Percentiles rank a stretch among this genome's conserved stretches.
These are phyloP conservation scores for Talaromyces thailandensis DNA, from an alignment of 495 filamentous ascomycete species.

Conservation along the genomic window DNA sequence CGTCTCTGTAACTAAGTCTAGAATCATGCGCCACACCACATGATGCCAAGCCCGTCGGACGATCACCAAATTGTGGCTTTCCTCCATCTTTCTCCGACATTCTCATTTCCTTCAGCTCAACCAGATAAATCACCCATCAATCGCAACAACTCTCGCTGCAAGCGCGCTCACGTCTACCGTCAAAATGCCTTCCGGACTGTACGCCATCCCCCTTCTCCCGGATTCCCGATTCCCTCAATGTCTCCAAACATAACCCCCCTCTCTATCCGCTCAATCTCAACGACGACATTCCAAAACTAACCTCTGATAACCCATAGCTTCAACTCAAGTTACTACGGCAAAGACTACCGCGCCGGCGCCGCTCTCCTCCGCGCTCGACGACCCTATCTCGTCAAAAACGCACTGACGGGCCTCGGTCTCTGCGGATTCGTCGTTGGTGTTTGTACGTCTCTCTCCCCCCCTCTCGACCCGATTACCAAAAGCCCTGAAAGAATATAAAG, in stretches of 20 bases:
- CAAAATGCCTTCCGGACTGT: conserved; percentile 37
- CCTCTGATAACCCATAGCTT: conserved; percentile 33
- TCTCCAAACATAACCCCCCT: neutral
- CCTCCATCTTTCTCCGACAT: neutral
- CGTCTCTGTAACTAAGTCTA: neutral
- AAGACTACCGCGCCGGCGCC: conserved; percentile 65
- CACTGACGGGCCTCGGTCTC: conserved; percentile 60
- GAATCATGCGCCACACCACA: conserved; percentile 1
- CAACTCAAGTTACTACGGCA: conserved; percentile 86
- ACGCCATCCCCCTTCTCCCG: conserved; percentile 12
- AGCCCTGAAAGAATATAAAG: neutral
- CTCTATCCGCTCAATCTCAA: neutral
- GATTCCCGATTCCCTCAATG: neutral
- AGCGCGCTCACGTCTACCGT: neutral
- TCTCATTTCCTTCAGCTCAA: neutral
- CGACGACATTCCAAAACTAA: neutral
- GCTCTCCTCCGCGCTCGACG: conserved; percentile 83
- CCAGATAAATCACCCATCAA: neutral
- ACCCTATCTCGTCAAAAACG: conserved; percentile 88
- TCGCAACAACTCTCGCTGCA: neutral
- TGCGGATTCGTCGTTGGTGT: conserved; percentile 63
- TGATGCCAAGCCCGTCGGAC: neutral
- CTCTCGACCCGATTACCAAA: neutral
- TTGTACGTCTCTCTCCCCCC: conserved; percentile 50
- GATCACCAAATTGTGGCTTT: neutral